Evolutionary conservation across 2,329 filamentous ascomycete species (phyloP).

Genomic region (Sarocladium kiliense): DNA sequence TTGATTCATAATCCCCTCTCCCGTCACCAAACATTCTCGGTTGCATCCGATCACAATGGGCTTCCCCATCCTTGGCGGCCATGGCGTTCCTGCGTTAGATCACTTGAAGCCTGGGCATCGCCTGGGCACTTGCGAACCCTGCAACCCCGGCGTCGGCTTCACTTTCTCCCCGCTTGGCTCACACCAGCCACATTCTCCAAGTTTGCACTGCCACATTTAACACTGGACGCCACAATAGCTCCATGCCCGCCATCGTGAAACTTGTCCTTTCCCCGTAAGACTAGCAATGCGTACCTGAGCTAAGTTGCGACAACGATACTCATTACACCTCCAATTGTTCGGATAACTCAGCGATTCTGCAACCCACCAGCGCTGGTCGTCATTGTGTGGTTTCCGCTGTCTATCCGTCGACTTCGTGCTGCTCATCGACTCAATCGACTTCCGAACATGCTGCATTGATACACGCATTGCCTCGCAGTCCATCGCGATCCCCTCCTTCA

Average conservation of each 20-base stretch:
- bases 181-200: background rate
- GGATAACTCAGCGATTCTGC: background rate
- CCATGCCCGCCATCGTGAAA: background rate
- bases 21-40: background rate
- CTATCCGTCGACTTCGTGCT: background rate
- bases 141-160: background rate
- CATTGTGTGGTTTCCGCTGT: background rate
- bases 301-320: background rate
- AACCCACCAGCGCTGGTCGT: background rate
- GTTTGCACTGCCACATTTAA: background rate
- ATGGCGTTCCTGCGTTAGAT: constrained; percentile 5
- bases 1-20: background rate
- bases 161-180: background rate
- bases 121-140: background rate
- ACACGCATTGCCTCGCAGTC: background rate
- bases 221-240: background rate
- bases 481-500: background rate
- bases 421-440: background rate
- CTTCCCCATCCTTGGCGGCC: background rate
- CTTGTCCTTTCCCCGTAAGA: constrained; percentile 7
- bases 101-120: constrained; percentile 2
- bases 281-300: background rate
- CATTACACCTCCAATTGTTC: background rate
- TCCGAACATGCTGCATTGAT: constrained; percentile 1
- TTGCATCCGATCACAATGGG: constrained; percentile 2